Conservation (phyloP, 495 filamentous ascomycete genomes). For the Aspergillus heteromorphus region DNA sequence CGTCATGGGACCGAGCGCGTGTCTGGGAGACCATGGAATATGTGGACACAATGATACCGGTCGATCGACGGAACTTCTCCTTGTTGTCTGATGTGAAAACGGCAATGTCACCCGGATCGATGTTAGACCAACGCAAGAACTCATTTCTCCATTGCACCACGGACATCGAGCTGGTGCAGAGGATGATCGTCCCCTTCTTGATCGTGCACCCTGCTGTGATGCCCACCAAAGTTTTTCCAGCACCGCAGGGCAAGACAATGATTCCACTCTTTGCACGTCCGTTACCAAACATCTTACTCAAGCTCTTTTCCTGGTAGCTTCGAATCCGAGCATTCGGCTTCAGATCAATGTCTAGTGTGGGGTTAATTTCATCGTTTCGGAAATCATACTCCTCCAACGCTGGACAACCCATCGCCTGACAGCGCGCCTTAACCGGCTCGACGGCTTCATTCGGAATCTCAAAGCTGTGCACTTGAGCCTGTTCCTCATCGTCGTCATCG, state of each 20-base stretch:
- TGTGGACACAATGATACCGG: constrained; percentile 93
- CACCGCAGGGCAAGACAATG: constrained; percentile 94
- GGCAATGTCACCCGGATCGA: constrained; percentile 86
- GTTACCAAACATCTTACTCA: constrained; percentile 99
- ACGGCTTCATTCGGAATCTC: constrained; percentile 74
- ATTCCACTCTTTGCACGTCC: constrained; percentile 94
- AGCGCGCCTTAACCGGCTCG: constrained; percentile 83
- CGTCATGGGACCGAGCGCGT: constrained; percentile 79
- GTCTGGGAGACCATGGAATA: constrained; percentile 98
- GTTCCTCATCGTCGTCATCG: constrained; percentile 88
- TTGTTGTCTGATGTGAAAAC: constrained; percentile 96
- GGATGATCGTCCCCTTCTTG: constrained; percentile 90
- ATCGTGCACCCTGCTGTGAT: constrained; percentile 97
- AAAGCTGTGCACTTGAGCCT: constrained; percentile 88
- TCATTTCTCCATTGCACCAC: constrained; percentile 96
- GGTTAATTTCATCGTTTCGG: constrained; percentile 83
- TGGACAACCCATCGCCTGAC: constrained; percentile 78
- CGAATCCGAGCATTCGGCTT: constrained; percentile 79
- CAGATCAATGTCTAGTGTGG: constrained; percentile 87
- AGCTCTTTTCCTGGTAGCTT: constrained; percentile 91
- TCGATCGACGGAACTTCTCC: constrained; percentile 78
- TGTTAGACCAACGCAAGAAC: constrained; percentile 97
- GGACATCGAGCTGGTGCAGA: constrained; percentile 96
- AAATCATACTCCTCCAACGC: constrained; percentile 98
- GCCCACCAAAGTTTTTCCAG: constrained; percentile 94